phyloP scores from a whole-genome alignment of 176 grass and related monocot species.

The Dendrocalamus sinicus region DNA sequence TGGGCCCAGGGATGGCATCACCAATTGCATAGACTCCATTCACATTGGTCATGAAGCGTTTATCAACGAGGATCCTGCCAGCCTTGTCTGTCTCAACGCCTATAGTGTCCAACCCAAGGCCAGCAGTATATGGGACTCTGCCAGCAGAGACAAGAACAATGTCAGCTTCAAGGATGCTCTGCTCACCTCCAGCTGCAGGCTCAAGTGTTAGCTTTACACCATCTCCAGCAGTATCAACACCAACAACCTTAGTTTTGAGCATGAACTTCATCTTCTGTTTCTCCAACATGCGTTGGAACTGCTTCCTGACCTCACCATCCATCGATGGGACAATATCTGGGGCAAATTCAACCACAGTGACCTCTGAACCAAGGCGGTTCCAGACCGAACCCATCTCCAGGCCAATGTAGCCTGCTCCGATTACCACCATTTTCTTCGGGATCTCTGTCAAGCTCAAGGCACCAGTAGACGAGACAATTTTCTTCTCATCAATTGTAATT shows the following conservation, averaged over 20 bases:
- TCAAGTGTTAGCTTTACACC: constrained; percentile 84
- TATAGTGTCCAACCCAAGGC: constrained; percentile 75
- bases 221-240: constrained; percentile 79
- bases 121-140: constrained; percentile 73
- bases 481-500: constrained; percentile 94
- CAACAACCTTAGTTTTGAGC: constrained; percentile 94
- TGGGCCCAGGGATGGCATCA: constrained; percentile 94
- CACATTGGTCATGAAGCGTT: constrained; percentile 88
- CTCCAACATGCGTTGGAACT: constrained; percentile 98
- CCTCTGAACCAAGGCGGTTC: constrained; percentile 89
- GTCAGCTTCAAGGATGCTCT: constrained; percentile 86
- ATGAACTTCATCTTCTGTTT: constrained; percentile 99
- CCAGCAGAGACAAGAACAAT: constrained; percentile 93
- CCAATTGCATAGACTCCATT: constrained; percentile 93
- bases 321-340: constrained; percentile 92
- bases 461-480: constrained; percentile 97
- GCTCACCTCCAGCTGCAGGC: constrained; percentile 87
- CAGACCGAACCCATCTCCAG: constrained; percentile 99
- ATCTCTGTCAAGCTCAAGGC: constrained; percentile 75
- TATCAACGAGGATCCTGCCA: constrained; percentile 86
- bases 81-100: constrained; percentile 84
- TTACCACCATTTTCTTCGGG: constrained; percentile 95
- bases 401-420: constrained; percentile 96
- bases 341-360: constrained; percentile 97
- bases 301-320: constrained; percentile 93